These are phyloP conservation scores for Aspergillus nomiae DNA, from an alignment of 2,329 filamentous ascomycete species.

Conservation along the genomic window DNA sequence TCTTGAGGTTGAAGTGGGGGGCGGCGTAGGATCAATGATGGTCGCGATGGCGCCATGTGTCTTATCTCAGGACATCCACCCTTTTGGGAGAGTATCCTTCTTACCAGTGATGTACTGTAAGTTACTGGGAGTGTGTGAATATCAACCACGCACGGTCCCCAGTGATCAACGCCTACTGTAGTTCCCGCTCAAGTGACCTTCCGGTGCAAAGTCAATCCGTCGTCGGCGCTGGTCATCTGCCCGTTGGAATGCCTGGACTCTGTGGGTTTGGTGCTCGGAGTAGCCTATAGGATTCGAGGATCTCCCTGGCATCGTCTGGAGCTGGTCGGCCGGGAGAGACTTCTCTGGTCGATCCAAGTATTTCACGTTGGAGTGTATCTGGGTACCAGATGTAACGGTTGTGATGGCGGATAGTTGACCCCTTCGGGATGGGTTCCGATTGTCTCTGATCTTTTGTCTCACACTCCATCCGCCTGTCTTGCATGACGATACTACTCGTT, in stretches of 20 bases:
- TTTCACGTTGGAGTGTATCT: neutral
- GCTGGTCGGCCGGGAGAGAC: neutral
- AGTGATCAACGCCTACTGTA: constrained; percentile 22
- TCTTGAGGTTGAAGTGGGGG: neutral
- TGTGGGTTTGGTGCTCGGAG: neutral
- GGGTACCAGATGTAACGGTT: constrained; percentile 14
- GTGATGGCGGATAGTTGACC: constrained; percentile 8
- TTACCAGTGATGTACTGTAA: neutral
- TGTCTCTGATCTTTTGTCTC: constrained; percentile 5
- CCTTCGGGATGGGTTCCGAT: constrained; percentile 6
- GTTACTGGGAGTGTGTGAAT: neutral
- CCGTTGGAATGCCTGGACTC: constrained; percentile 5
- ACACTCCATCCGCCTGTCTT: neutral
- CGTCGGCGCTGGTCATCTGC: constrained; percentile 27
- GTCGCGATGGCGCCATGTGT: neutral
- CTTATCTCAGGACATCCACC: neutral
- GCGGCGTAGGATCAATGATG: neutral
- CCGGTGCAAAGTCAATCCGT: constrained; percentile 12
- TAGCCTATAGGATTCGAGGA: neutral
- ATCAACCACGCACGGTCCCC: constrained; percentile 27
- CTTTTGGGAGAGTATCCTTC: neutral
- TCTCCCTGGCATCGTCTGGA: neutral
- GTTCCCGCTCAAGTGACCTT: constrained; percentile 32
- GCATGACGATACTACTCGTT: neutral
- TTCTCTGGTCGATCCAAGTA: constrained; percentile 10